Percentiles rank a stretch among this genome's conserved stretches.
phyloP scores from a whole-genome alignment of 148 eudicot species.

The Agrostemma githago region DNA sequence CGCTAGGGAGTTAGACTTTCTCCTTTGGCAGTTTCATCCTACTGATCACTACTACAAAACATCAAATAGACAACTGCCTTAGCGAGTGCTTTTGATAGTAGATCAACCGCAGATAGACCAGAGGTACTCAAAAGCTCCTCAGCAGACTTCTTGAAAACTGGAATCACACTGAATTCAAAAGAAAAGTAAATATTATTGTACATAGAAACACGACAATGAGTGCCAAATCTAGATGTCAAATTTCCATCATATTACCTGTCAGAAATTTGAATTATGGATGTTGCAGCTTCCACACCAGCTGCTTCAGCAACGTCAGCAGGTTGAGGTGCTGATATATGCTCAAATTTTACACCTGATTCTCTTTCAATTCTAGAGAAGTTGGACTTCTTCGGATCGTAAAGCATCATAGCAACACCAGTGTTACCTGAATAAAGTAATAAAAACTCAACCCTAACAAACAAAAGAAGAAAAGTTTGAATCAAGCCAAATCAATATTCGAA shows the following conservation, averaged over 20 bases:
- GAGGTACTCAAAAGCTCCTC: constrained; percentile 70
- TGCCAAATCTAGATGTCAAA: constrained; percentile 14
- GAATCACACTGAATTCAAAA: constrained; percentile 60
- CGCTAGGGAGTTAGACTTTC: no score
- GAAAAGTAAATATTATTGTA: background rate
- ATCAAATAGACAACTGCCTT: constrained; percentile 82
- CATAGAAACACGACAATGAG: background rate
- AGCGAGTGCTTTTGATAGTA: constrained; percentile 91
- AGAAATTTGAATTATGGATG: constrained; percentile 49
- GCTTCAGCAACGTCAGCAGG: constrained; percentile 90
- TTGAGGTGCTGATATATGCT: constrained; percentile 85
- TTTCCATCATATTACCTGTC: constrained; percentile 59
- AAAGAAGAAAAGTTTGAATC: no score
- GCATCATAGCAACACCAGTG: constrained; percentile 88
- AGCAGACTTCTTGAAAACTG: constrained; percentile 79
- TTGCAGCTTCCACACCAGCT: constrained; percentile 71
- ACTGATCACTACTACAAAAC: no score
- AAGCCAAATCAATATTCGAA: no score
- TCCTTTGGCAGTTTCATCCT: no score
- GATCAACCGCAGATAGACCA: constrained; percentile 62
- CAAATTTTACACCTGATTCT: constrained; percentile 93
- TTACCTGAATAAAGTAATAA: constrained; percentile 50
- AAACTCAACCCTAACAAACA: no score
- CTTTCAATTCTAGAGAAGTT: constrained; percentile 69
- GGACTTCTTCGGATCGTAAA: constrained; percentile 72